Conservation (phyloP, 225 moss, liverwort and hornwort genomes). For the Physcomitrellopsis africana region DNA sequence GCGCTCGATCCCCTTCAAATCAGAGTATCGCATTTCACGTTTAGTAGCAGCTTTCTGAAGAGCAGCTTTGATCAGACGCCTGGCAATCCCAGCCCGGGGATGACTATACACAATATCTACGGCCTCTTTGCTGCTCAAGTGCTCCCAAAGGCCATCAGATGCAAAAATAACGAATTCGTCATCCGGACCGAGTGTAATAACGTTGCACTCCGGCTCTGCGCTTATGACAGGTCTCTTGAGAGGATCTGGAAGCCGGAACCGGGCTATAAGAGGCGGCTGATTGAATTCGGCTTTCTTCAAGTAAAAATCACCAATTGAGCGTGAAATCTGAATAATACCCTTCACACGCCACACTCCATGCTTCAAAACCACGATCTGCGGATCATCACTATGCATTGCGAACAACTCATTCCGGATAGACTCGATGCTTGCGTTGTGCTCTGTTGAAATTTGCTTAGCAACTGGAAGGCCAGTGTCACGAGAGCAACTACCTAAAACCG, state of each 20-base stretch:
- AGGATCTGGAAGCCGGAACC: conserved; percentile 90
- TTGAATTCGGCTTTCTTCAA: conserved; percentile 91
- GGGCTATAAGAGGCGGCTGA: conserved; percentile 72
- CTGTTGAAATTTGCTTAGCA: conserved; percentile 73
- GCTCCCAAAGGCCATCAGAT: conserved; percentile 99
- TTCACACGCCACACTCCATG: conserved; percentile 99
- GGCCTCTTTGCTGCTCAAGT: conserved; percentile 88
- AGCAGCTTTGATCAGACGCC: conserved; percentile 82
- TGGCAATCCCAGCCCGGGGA: conserved; percentile 82
- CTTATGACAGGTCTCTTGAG: conserved; percentile 84
- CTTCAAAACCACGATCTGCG: conserved; percentile 92
- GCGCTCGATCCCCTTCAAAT: conserved; percentile 86
- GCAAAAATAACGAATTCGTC: conserved; percentile 94
- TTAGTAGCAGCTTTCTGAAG: conserved; percentile 97
- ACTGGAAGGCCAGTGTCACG: conserved; percentile 55
- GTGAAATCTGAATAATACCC: conserved; percentile 94
- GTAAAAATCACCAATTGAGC: conserved; percentile 95
- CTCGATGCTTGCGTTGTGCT: conserved; percentile 96
- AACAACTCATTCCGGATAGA: conserved; percentile 76
- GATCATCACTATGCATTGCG: conserved; percentile 84
- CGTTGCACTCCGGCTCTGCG: conserved; percentile 79
- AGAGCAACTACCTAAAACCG: conserved; percentile 77
- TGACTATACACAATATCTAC: conserved; percentile 87
- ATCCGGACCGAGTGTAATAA: conserved; percentile 56
- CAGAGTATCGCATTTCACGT: conserved; percentile 96